Percentiles rank a stretch among this genome's conserved stretches.
Evolutionary conservation across 1,284 basidiomycete genomes (phyloP).

Genomic region (Puccinia horiana): DNA sequence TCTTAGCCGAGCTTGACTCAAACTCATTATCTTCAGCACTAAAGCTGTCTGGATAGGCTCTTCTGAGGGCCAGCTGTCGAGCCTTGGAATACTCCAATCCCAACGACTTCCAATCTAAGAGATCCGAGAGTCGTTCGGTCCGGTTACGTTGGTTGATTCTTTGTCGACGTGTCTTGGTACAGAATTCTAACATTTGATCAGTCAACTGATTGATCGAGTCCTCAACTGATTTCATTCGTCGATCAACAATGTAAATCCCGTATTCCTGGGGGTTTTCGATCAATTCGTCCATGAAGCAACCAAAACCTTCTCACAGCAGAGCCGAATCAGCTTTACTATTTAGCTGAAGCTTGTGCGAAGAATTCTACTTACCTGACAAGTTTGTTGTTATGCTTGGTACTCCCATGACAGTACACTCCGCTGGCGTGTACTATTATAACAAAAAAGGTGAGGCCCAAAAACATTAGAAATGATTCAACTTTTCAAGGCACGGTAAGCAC

Average conservation of each 20-base stretch:
- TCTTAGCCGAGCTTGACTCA: slow-evolving; percentile 67
- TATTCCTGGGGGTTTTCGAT: slow-evolving; percentile 72
- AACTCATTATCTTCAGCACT: slow-evolving; percentile 67
- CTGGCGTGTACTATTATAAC: slow-evolving; percentile 61
- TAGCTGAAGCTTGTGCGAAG: not conserved
- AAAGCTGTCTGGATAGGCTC: slow-evolving; percentile 95
- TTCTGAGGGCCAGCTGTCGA: slow-evolving; percentile 75
- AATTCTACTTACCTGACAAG: slow-evolving; percentile 74
- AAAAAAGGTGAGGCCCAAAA: not conserved
- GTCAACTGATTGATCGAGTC: slow-evolving; percentile 75
- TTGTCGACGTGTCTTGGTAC: slow-evolving; percentile 86
- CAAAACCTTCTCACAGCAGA: slow-evolving; percentile 28
- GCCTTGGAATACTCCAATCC: slow-evolving; percentile 97
- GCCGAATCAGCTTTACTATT: not conserved
- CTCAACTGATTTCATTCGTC: slow-evolving; percentile 83
- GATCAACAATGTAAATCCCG: slow-evolving; percentile 82
- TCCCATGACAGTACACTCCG: slow-evolving; percentile 77
- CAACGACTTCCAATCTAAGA: slow-evolving; percentile 97
- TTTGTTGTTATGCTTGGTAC: slow-evolving; percentile 96
- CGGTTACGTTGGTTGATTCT: slow-evolving; percentile 98
- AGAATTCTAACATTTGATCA: slow-evolving; percentile 75
- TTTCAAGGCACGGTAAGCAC: not conserved
- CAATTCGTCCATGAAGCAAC: slow-evolving; percentile 96
- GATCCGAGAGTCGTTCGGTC: slow-evolving; percentile 84
- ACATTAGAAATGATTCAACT: not conserved